phyloP scores from a whole-genome alignment of 2,329 filamentous ascomycete genomes.

The Coniochaeta sp. region DNA sequence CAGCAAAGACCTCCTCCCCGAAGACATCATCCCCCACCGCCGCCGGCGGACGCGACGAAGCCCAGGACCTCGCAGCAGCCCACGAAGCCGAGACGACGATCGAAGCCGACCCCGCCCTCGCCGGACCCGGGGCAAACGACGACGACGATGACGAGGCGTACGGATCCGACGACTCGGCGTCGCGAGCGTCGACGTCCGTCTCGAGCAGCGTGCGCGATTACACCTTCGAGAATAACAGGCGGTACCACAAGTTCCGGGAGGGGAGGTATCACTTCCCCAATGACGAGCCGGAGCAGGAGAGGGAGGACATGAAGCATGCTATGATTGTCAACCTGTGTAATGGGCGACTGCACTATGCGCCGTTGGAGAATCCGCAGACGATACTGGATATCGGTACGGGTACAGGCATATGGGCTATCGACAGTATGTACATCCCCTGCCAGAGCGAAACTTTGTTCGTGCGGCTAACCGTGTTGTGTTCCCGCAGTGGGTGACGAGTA shows the following conservation, averaged over 20 bases:
- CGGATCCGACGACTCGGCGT: not conserved
- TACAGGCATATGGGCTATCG: slow-evolving; percentile 25
- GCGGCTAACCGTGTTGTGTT: no score
- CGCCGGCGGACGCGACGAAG: not conserved
- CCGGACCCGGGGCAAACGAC: not conserved
- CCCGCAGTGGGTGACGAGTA: slow-evolving; percentile 6
- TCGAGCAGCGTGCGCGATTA: slow-evolving; percentile 1
- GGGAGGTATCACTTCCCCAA: slow-evolving; percentile 24
- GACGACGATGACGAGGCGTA: not conserved
- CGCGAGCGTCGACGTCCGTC: not conserved
- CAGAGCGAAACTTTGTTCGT: no score
- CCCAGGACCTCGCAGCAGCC: not conserved
- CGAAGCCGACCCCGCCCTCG: not conserved
- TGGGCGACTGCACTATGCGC: not conserved
- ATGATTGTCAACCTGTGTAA: not conserved
- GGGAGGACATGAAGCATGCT: not conserved
- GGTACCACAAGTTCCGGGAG: not conserved
- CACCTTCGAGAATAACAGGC: not conserved
- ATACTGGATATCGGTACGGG: slow-evolving; percentile 25
- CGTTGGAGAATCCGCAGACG: slow-evolving; percentile 16
- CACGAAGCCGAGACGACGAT: not conserved
- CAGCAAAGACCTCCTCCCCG: not conserved
- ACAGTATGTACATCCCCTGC: slow-evolving; percentile 18
- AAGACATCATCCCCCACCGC: not conserved
- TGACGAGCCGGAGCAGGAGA: slow-evolving; percentile 22